Evolutionary conservation across 2,329 filamentous ascomycete genomes (phyloP).

Genomic region (Chaetomiaceae sp.): DNA sequence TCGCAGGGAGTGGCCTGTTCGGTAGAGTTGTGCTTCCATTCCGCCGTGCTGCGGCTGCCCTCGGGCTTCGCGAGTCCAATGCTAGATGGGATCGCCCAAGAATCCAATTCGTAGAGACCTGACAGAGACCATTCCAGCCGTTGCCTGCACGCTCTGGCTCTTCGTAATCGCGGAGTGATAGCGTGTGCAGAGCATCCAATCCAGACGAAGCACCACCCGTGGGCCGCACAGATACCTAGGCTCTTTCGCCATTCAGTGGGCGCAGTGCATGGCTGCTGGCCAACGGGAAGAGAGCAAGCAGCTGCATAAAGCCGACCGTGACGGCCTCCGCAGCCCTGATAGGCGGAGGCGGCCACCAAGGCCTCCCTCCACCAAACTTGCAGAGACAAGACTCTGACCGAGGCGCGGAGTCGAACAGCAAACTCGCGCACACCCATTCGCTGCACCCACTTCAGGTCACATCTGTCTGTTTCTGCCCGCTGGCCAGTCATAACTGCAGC

Average conservation of each 20-base stretch:
- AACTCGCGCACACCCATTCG: slow-evolving; percentile 25
- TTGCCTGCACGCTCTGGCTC: slow-evolving; percentile 1
- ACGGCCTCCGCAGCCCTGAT: slow-evolving; percentile 23
- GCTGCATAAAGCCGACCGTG: slow-evolving; percentile 25
- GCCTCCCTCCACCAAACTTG: slow-evolving; percentile 16
- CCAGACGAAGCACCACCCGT: slow-evolving; percentile 9
- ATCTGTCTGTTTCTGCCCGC: slow-evolving; percentile 11
- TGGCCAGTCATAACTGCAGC: slow-evolving; percentile 24
- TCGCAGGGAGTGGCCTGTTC: neutral
- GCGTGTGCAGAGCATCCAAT: slow-evolving; percentile 18
- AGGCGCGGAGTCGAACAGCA: slow-evolving; percentile 17
- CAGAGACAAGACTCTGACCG: slow-evolving; percentile 19
- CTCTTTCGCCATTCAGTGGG: slow-evolving; percentile 13
- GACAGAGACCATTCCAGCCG: neutral
- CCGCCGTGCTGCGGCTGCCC: neutral
- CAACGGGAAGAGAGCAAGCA: slow-evolving; percentile 22
- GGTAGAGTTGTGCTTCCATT: neutral
- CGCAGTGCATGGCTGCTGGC: slow-evolving; percentile 17
- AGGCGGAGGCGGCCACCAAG: slow-evolving; percentile 14
- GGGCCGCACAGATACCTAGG: slow-evolving; percentile 18
- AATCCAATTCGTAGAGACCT: neutral
- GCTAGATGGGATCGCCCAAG: neutral
- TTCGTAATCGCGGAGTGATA: slow-evolving; percentile 18
- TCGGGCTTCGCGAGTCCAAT: neutral
- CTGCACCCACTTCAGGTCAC: slow-evolving; percentile 22